phyloP scores from a whole-genome alignment of 2,329 filamentous ascomycete genomes.

The Trichophyton verrucosum region DNA sequence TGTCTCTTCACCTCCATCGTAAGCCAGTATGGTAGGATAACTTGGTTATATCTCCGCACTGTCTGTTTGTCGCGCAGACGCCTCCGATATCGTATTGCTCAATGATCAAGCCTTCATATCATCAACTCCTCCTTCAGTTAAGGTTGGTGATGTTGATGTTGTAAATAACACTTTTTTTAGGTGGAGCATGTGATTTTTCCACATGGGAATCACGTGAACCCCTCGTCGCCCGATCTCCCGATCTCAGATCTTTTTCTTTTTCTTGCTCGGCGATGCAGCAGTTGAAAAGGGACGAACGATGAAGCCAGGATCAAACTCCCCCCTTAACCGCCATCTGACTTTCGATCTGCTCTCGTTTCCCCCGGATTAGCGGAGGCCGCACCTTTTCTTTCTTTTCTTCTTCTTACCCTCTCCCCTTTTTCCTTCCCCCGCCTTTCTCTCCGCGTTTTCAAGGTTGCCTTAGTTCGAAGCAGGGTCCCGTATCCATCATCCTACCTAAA shows the following conservation, averaged over 20 bases:
- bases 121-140: neutral
- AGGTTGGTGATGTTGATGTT: neutral
- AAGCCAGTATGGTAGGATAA: neutral
- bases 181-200: neutral
- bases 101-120: too few relatives aligned
- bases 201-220: neutral
- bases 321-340: neutral
- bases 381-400: neutral
- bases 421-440: neutral
- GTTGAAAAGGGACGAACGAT: neutral
- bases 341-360: neutral
- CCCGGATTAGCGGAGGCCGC: conserved; percentile 5
- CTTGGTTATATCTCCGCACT: neutral
- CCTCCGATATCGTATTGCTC: neutral
- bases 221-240: neutral
- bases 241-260: neutral
- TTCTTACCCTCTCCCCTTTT: neutral
- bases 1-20: conserved; percentile 22
- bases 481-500: neutral
- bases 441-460: conserved; percentile 1
- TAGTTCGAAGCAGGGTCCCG: neutral
- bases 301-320: neutral
- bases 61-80: neutral
- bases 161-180: neutral
- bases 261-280: neutral